Percentiles rank a stretch among this genome's conserved stretches.
Conservation (phyloP, 768 basidiomycete genomes). For the Leccinum obscurum region DNA sequence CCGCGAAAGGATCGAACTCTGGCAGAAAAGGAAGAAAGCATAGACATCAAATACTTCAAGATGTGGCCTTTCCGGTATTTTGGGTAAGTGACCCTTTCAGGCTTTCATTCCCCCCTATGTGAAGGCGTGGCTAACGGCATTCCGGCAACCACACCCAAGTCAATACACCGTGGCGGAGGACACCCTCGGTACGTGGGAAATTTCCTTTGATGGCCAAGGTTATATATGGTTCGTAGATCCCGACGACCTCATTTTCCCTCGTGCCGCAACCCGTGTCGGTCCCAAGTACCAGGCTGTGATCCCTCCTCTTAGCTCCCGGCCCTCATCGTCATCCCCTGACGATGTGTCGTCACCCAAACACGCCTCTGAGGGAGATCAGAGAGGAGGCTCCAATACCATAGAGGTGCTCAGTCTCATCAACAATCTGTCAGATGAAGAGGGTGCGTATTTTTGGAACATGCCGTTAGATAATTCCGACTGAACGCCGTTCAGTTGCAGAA, state of each 20-base stretch:
- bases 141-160: conserved; percentile 40
- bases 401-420: conserved; percentile 69
- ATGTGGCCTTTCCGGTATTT: conserved; percentile 98
- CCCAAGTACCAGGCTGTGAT: conserved; percentile 79
- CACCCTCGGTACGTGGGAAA: conserved; percentile 65
- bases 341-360: conserved; percentile 1
- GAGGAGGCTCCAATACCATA: conserved; percentile 72
- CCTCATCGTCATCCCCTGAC: conserved; percentile 36
- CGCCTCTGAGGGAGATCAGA: conserved; percentile 44
- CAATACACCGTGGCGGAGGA: conserved; percentile 91
- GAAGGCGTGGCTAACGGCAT: conserved; percentile 11
- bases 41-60: conserved; percentile 81
- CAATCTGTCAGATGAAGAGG: conserved; percentile 63
- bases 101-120: background rate
- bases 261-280: conserved; percentile 88
- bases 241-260: conserved; percentile 95
- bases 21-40: conserved; percentile 75
- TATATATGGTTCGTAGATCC: conserved; percentile 61
- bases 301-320: conserved; percentile 37
- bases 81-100: conserved; percentile 57
- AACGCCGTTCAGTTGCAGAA: conserved; percentile 48
- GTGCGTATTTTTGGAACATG: conserved; percentile 42
- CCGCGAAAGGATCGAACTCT: conserved; percentile 74
- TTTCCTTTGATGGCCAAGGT: conserved; percentile 19
- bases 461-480: conserved; percentile 23